Evolutionary conservation across 2,329 filamentous ascomycete genomes (phyloP), one percentile per base, ranked within the genome.

Genomic region (Zalaria obscura): DNA sequence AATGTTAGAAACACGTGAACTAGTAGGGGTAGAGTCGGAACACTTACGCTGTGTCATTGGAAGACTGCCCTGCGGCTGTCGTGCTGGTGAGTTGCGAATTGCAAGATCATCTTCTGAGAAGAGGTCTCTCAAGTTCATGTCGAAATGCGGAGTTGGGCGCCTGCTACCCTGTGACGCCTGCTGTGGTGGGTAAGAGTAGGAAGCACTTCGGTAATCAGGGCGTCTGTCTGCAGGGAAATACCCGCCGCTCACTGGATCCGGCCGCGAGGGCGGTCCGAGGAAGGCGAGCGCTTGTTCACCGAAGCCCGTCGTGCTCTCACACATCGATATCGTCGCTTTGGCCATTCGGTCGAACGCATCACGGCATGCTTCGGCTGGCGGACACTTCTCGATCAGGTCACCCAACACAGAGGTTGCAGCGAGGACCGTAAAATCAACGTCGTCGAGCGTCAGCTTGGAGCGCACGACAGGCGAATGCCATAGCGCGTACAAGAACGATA

Each of bases 401-500:
- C 78, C 81, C 35, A 96, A 78, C 5, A 96, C 87, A 2, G 89
- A 95, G 38, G 86, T 95, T 25, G 88, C 89, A 5, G 88, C 86
- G 38, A 95, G 70, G 5, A 96, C 84, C 1, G 89, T 96, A 53
- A 94, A 94, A 58, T 96, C 89, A n/a, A 96, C 87, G 58, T 96
- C 89, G 54, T 96, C 88, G 65, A 94, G 82, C 5, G 82, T 84
- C 70, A 96, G 67, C 43, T 84, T 78, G 58, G 82, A 87, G 52
- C 89, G 76, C 39, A 96, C 89, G 41, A 85, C 74, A 4, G 85
- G 78, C 7, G 89, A 95, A 62, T 96, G 89, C 89, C 89, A 96
- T 44, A 96, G 91, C 18, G 91, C 88, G 61, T 95, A 96, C 2
- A 96, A 71, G 60, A 95, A 96, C 25, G 89, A 93, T 45, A 96